Base-by-base conservation (phyloP, 2,329 filamentous ascomycete species). In the Aspergillus novoparasiticus region DNA sequence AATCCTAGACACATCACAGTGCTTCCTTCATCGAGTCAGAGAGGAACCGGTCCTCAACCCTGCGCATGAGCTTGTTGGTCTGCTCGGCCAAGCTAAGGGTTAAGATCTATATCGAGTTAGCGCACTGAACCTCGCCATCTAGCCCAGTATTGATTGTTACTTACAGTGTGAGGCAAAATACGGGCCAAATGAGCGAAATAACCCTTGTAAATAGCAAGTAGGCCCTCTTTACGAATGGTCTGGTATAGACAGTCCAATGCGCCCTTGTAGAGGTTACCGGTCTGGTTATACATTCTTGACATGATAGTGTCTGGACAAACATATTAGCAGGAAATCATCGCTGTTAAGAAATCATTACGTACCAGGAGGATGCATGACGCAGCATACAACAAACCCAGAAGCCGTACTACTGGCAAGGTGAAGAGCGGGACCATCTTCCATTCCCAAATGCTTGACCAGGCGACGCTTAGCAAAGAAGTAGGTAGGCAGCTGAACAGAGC, bases 261-360 rank as follows among this genome's bases (percentile, higher is more conserved):
- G 63, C 94, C 91, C 70, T 86, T 89, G 84, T 99, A 99, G n/a
- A 99, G 85, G 76, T 97, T 96, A 58, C 95, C 95, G 66, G 94
- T 96, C 79, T 99, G 95, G 83, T 99, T 99, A 84, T 99, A 99
- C 84, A 99, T 90, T 66, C 95, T 90, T 66, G 93, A 95, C 95
- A 99, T 99, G 80, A 99, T 92, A 6, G 95, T 99, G 78, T 99
- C 95, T 86, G 65, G 54, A 61, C 34, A 12, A 21, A n/a, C 26
- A 8, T 26, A 57, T 68, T 64, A 68, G 67, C 45, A 28, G 23
- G 32, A n/a, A 26, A 26, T 8, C 32, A 41, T 28, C 8, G 34
- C 46, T 45, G 8, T 10, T 11, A 21, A 26, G 30, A 55, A 48
- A n/a, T 28, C 12, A 28, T 26, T 65, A 77, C 85, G 76, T 80